Evolutionary conservation across 345 rosid genomes (phyloP).

Genomic region (Mallotus nudiflorus): DNA sequence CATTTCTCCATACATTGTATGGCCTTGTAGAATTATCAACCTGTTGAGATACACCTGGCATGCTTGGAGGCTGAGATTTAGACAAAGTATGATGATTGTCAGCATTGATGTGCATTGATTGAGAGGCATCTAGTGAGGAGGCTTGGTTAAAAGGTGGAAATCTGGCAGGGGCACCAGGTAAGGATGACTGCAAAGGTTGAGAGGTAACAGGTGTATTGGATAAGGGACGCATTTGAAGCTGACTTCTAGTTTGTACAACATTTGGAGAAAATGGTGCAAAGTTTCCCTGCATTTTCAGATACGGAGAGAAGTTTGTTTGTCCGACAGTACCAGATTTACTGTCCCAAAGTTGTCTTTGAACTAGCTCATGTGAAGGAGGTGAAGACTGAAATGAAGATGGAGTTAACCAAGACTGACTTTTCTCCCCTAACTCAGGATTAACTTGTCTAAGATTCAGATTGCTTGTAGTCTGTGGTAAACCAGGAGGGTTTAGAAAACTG

Average conservation of each 20-base stretch:
- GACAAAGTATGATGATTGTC: constrained; percentile 30
- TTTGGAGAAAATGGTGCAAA: constrained; percentile 18
- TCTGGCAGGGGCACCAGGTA: constrained; percentile 25
- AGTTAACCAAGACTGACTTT: constrained; percentile 12
- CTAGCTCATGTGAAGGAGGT: constrained; percentile 13
- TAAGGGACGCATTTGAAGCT: constrained; percentile 26
- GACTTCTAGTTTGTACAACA: constrained; percentile 25
- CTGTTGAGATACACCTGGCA: constrained; percentile 27
- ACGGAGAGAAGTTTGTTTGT: constrained; percentile 19
- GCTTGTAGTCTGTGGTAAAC: not conserved
- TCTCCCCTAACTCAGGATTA: constrained; percentile 6
- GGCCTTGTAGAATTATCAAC: constrained; percentile 26
- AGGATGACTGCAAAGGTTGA: constrained; percentile 22
- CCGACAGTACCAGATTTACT: constrained; percentile 12
- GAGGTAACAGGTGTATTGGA: constrained; percentile 22
- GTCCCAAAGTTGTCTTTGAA: constrained; percentile 28
- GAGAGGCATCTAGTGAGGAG: not conserved
- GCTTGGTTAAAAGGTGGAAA: constrained; percentile 19
- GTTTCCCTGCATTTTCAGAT: constrained; percentile 29
- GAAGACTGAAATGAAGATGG: constrained; percentile 10
- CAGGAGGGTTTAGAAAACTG: constrained; percentile 3
- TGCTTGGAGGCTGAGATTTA: constrained; percentile 27
- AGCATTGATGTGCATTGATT: constrained; percentile 11
- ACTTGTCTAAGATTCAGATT: constrained; percentile 8
- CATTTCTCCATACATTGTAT: constrained; percentile 36